phyloP scores from a whole-genome alignment of 176 grass and related monocot genomes.

The Carex kokanica region DNA sequence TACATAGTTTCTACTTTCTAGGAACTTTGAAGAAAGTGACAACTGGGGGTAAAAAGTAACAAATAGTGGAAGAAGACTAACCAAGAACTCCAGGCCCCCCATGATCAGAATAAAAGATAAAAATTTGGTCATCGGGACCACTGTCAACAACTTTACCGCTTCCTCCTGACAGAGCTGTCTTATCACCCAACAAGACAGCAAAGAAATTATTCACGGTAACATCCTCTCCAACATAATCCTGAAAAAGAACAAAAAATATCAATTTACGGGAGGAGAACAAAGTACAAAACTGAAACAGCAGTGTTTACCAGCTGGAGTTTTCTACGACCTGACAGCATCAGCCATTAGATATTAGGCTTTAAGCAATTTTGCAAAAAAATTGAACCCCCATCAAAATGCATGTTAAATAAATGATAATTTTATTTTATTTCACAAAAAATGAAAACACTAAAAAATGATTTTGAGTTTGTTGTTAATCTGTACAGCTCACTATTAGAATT shows the following conservation, averaged over 20 bases:
- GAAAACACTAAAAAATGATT: not conserved
- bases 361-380: not conserved
- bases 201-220: constrained; percentile 83
- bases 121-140: constrained; percentile 94
- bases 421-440: not conserved
- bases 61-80: constrained; percentile 39
- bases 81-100: constrained; percentile 91
- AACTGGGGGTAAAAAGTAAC: not conserved
- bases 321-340: not conserved
- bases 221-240: constrained; percentile 90
- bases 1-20: not conserved
- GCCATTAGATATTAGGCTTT: not conserved
- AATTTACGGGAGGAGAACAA: not conserved
- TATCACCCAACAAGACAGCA: constrained; percentile 83
- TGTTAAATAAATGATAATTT: not conserved
- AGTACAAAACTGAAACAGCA: not conserved
- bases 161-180: constrained; percentile 73
- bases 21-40: not conserved
- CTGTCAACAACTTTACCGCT: constrained; percentile 91
- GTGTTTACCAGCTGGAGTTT: not conserved
- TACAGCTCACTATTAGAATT: not conserved
- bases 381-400: not conserved
- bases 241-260: constrained; percentile 1
- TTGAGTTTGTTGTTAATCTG: not conserved
- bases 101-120: constrained; percentile 91